Percentiles rank a stretch among this genome's conserved stretches.
phyloP scores from a whole-genome alignment of 805 yeast species.

The Yamadazyma kitorensis region DNA sequence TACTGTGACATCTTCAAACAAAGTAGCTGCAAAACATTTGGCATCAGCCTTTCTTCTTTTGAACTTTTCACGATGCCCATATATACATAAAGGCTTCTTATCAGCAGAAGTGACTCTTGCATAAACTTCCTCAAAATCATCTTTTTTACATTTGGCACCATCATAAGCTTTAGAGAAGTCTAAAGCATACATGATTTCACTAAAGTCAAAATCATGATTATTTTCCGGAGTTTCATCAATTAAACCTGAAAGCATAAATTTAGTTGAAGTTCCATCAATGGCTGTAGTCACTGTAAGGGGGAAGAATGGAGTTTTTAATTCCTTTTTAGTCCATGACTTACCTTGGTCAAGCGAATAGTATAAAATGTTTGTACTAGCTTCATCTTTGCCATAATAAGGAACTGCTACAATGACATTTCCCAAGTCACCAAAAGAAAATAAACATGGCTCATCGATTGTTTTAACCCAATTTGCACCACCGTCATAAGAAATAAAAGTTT shows the following conservation, averaged over 20 bases:
- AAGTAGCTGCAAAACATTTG: conserved; percentile 55
- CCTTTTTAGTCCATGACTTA: conserved; percentile 51
- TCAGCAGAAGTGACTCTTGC: conserved; percentile 42
- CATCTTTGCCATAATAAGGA: conserved; percentile 32
- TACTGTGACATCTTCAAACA: conserved; percentile 45
- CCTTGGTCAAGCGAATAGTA: conserved; percentile 74
- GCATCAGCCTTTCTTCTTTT: conserved; percentile 63
- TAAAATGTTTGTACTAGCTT: conserved; percentile 30
- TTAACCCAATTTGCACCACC: conserved; percentile 74
- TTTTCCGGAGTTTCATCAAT: conserved; percentile 14
- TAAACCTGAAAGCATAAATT: conserved; percentile 52
- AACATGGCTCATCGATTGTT: conserved; percentile 50
- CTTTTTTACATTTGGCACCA: conserved; percentile 40
- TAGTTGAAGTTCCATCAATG: conserved; percentile 66
- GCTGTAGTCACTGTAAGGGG: conserved; percentile 52
- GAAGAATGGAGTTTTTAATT: conserved; percentile 42
- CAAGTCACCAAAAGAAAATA: conserved; percentile 67
- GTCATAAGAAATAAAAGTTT: conserved; percentile 67
- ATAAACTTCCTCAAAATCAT: conserved; percentile 65
- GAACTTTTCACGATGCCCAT: conserved; percentile 66
- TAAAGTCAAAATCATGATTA: conserved; percentile 7
- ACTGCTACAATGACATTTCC: conserved; percentile 70
- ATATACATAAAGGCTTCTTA: conserved; percentile 49
- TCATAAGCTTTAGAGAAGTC: conserved; percentile 60
- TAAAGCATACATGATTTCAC: conserved; percentile 33